Conservation (phyloP, 768 basidiomycete genomes). For the Termitomyces sp. region DNA sequence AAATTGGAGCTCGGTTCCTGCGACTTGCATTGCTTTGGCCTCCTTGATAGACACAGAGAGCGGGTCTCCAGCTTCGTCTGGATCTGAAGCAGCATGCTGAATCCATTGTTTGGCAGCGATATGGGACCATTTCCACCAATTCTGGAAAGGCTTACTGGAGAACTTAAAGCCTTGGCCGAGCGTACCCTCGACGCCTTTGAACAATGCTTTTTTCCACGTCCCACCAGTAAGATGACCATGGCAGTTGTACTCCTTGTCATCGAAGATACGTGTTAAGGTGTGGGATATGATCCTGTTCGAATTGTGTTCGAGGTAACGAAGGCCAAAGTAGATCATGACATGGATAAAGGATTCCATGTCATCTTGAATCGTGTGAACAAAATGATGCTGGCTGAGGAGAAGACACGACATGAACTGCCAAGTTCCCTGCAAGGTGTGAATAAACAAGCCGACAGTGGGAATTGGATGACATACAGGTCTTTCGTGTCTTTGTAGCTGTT, state of each 20-base stretch:
- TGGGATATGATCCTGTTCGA: neutral
- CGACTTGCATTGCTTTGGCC: neutral
- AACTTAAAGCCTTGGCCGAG: neutral
- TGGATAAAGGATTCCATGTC: too few species aligned
- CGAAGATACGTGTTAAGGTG: neutral
- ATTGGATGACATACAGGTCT: neutral
- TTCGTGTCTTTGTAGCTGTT: neutral
- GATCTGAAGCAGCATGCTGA: neutral
- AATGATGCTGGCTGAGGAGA: constrained; percentile 18
- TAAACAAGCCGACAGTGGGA: neutral
- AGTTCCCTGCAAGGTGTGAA: neutral
- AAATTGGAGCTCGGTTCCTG: neutral
- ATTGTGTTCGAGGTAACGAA: constrained; percentile 17
- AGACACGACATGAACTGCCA: neutral
- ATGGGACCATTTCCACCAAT: neutral
- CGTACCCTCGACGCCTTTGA: neutral
- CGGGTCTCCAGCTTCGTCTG: too few species aligned
- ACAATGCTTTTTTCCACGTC: neutral
- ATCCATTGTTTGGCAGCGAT: neutral
- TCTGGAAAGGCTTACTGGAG: neutral
- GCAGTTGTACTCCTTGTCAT: neutral
- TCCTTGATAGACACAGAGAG: neutral
- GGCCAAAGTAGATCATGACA: neutral
- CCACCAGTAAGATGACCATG: neutral
- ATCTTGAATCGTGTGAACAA: constrained; percentile 13